Conservation (phyloP, 1,139 yeast species). For the Suhomyces atakaporum region DNA sequence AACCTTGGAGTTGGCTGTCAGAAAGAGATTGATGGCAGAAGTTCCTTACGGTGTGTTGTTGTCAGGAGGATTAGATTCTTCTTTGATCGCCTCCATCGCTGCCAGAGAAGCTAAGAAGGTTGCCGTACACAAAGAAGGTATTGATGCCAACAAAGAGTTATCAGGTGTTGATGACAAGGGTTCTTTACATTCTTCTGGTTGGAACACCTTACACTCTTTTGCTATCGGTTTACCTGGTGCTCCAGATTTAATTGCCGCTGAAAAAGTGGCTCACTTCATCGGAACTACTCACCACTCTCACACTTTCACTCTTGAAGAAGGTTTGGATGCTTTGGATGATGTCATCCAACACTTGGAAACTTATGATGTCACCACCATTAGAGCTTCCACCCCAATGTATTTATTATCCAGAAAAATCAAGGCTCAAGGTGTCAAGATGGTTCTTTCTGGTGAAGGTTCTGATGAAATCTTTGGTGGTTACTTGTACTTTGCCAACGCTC, state of each 20-base stretch:
- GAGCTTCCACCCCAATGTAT: conserved; percentile 99
- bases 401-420: conserved; percentile 92
- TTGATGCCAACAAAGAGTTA: conserved; percentile 59
- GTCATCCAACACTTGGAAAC: conserved; percentile 96
- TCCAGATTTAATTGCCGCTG: conserved; percentile 95
- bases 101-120: conserved; percentile 93
- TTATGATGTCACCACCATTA: conserved; percentile 95
- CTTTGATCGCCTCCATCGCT: conserved; percentile 94
- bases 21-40: conserved; percentile 99
- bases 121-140: conserved; percentile 47
- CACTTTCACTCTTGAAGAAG: conserved; percentile 94
- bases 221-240: conserved; percentile 98
- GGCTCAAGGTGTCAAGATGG: conserved; percentile 99
- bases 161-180: conserved; percentile 94
- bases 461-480: conserved; percentile 99
- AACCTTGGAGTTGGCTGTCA: conserved; percentile 87
- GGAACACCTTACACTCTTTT: conserved; percentile 84
- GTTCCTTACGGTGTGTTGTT: conserved; percentile 96
- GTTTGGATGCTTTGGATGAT: conserved; percentile 91
- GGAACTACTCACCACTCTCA: conserved; percentile 98
- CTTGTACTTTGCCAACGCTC: conserved; percentile 96
- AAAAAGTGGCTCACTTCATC: conserved; percentile 91
- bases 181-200: conserved; percentile 73
- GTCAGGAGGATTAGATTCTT: conserved; percentile 96
- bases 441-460: conserved; percentile 96